Evolutionary conservation across 345 rosid species (phyloP), one percentile per base, ranked within the genome.

Genomic region (Eucalyptus dawsonii): DNA sequence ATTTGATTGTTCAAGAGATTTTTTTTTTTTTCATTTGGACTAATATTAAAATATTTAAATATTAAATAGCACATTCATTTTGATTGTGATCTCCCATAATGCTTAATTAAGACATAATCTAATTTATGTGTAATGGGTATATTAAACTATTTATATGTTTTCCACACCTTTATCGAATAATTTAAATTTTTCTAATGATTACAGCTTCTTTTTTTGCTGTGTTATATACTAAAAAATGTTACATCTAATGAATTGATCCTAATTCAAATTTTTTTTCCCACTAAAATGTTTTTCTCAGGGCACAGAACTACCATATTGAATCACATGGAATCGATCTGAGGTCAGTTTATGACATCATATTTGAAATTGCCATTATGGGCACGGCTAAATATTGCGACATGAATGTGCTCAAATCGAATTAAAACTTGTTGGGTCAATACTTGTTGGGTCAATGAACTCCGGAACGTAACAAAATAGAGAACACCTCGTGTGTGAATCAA

Each of bases 311-410:
- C 25, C 11, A 11, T 72, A 21, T 72, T 19, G 83, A 72, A 40
- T 72, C 14, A 12, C 27, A 37, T 21, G 14, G 25, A 72, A 72
- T 42, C 8, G 0, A 72, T 10, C 0, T 9, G 25, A 37, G 37
- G 27, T 37, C 3, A 2, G 2, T 72, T 19, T 72, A 37, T 0
- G 14, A 11, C 14, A 34, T 6, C 1, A 0, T 3, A 72, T 72
- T 37, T 37, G 44, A 37, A 37, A 72, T 21, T 10, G 27, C 47
- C 83, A 11, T 69, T 17, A 16, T 31, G 7, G 44, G 24, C 80
- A 34, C 1, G 2, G 9, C 76, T 14, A 65, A 65, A n/a, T 65
- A 65, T 34, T 7, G 9, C 9, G 14, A 16, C 83, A 37, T 76
- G 21, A 76, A 76, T 76, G 27, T 76, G 27, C 5, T 21, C 83